Conservation (phyloP, 306 rosid species). For the Dicorynia guianensis region DNA sequence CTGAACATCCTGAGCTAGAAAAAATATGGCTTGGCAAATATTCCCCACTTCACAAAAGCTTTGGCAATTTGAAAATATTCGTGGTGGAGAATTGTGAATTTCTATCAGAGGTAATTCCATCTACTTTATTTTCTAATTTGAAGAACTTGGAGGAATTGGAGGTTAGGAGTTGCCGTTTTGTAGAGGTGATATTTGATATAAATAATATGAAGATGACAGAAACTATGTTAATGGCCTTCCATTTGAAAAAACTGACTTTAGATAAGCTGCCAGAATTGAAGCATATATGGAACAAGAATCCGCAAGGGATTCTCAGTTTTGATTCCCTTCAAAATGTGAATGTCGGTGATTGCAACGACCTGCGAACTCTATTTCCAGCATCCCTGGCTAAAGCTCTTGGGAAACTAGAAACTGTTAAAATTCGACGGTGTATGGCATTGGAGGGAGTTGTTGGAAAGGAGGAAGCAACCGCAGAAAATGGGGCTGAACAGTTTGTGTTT, state of each 20-base stretch:
- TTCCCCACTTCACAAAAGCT: not conserved
- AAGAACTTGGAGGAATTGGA: conserved; percentile 14
- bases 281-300: not conserved
- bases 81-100: not conserved
- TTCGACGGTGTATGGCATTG: not conserved
- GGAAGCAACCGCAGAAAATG: not conserved
- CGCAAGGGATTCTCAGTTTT: not conserved
- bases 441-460: conserved; percentile 20
- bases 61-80: not conserved
- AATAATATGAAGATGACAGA: not conserved
- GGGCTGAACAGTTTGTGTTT: not conserved
- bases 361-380: conserved; percentile 8
- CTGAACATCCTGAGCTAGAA: not conserved
- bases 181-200: conserved; percentile 4
- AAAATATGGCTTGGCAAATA: not conserved
- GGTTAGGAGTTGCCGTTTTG: not conserved
- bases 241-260: conserved; percentile 5
- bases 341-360: not conserved
- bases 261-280: not conserved
- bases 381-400: not conserved
- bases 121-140: not conserved
- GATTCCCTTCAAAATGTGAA: not conserved
- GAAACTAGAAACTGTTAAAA: not conserved
- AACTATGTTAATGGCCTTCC: not conserved
- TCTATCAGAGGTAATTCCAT: conserved; percentile 10